These are phyloP conservation scores for Colletotrichum tropicale DNA, from an alignment of 2,329 filamentous ascomycete species.

Conservation along the genomic window DNA sequence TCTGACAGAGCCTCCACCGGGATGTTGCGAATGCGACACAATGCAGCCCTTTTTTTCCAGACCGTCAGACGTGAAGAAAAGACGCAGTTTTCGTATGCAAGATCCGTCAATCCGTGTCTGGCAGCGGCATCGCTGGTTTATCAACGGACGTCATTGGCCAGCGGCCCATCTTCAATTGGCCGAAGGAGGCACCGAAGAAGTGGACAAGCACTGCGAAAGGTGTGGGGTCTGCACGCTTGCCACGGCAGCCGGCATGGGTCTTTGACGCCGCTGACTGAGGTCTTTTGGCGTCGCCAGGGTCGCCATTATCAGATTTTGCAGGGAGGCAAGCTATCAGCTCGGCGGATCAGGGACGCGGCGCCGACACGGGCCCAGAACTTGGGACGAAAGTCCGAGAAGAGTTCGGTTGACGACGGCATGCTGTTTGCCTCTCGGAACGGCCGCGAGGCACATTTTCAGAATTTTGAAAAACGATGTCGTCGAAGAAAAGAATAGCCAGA, in stretches of 20 bases:
- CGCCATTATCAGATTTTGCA: not conserved
- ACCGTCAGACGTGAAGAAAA: not conserved
- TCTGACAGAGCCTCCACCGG: not conserved
- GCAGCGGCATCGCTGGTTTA: not conserved
- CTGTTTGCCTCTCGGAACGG: not conserved
- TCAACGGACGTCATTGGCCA: not conserved
- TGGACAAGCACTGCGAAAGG: not conserved
- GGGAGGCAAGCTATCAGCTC: conserved; percentile 3
- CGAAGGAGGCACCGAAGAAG: conserved; percentile 6
- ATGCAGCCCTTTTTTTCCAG: not conserved
- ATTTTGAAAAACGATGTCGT: not conserved
- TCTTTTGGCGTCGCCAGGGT: not conserved
- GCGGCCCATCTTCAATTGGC: not conserved
- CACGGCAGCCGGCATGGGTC: not conserved
- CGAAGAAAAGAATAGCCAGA: not conserved
- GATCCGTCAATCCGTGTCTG: not conserved
- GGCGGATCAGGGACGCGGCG: not conserved
- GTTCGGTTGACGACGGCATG: not conserved
- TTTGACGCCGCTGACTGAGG: conserved; percentile 14
- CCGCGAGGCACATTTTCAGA: not conserved
- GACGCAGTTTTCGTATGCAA: not conserved
- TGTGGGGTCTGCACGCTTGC: not conserved
- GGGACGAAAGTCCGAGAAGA: conserved; percentile 14
- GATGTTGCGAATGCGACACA: not conserved
- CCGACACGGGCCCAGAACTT: not conserved